A percentile compares a stretch with the other conserved stretches of the same genome.
Evolutionary conservation across 495 filamentous ascomycete genomes (phyloP).

Genomic region (Pseudomonodictys pantanalensis): DNA sequence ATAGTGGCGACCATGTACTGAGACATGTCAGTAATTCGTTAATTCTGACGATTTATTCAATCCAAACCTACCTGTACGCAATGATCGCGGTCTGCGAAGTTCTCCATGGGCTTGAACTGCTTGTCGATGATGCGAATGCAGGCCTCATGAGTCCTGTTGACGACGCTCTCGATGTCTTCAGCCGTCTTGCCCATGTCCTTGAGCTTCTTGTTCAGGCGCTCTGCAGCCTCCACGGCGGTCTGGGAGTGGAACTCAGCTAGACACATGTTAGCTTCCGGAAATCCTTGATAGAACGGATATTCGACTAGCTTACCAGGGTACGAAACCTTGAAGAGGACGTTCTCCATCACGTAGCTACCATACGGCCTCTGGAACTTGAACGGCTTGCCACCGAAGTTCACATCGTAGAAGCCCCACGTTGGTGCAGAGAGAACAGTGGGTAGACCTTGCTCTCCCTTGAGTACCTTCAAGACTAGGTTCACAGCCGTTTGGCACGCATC

Average conservation of each 20-base stretch:
- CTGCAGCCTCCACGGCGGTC: slow-evolving; percentile 91
- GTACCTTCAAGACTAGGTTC: slow-evolving; percentile 89
- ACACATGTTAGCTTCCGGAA: slow-evolving; percentile 5
- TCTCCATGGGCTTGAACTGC: slow-evolving; percentile 99
- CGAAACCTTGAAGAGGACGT: slow-evolving; percentile 98
- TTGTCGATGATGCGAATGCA: slow-evolving; percentile 99
- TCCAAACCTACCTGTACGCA: slow-evolving; percentile 70
- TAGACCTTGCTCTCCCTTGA: slow-evolving; percentile 84
- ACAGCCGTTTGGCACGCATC: slow-evolving; percentile 97
- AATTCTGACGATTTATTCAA: slow-evolving; percentile 1
- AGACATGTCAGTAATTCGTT: slow-evolving; percentile 18
- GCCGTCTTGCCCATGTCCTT: slow-evolving; percentile 83
- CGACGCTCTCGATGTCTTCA: slow-evolving; percentile 87
- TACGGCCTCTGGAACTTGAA: slow-evolving; percentile 96
- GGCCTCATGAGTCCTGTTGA: slow-evolving; percentile 95
- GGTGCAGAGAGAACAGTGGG: slow-evolving; percentile 91
- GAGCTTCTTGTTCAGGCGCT: slow-evolving; percentile 80
- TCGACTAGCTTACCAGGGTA: slow-evolving; percentile 68
- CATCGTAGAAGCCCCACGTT: slow-evolving; percentile 98
- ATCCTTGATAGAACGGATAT: background rate
- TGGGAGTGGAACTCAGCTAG: slow-evolving; percentile 97
- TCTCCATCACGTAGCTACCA: slow-evolving; percentile 99
- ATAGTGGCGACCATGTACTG: slow-evolving; percentile 95
- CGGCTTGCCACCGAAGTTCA: slow-evolving; percentile 83
- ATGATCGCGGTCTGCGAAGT: slow-evolving; percentile 98